phyloP scores from a whole-genome alignment of 495 filamentous ascomycete species.

The Pyrenula aspistea region DNA sequence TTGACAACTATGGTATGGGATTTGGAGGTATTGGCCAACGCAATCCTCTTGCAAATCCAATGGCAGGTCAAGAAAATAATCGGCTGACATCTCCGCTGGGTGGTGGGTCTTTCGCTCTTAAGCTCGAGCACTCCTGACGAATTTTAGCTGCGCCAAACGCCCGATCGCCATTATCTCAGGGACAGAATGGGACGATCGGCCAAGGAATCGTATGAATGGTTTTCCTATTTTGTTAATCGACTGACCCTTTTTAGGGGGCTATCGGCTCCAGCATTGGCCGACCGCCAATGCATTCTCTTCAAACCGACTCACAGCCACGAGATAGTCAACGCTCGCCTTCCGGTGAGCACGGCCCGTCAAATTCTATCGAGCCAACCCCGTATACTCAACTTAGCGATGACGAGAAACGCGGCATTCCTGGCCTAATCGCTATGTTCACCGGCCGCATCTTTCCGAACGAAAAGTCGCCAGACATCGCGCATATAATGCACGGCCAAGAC shows the following conservation, averaged over 20 bases:
- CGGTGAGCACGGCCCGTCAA: neutral
- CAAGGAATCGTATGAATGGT: neutral
- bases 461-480: neutral
- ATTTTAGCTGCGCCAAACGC: conserved; percentile 19
- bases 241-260: neutral
- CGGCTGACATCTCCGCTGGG: conserved; percentile 21
- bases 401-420: conserved; percentile 72
- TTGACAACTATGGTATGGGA: conserved; percentile 40
- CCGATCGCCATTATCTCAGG: conserved; percentile 10
- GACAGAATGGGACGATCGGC: conserved; percentile 1
- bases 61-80: conserved; percentile 18
- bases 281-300: neutral
- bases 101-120: conserved; percentile 3
- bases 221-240: neutral
- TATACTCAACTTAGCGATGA: conserved; percentile 65
- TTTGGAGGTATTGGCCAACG: conserved; percentile 23
- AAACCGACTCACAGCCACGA: neutral
- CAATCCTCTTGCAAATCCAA: conserved; percentile 17
- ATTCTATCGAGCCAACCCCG: conserved; percentile 15
- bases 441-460: neutral
- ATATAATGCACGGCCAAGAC: conserved; percentile 64
- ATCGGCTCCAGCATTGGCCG: neutral
- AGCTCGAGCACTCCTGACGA: neutral
- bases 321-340: neutral
- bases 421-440: conserved; percentile 49